Evolutionary conservation across 2,329 filamentous ascomycete genomes (phyloP), one percentile per base, ranked within the genome.

Genomic region (Blastomyces parvus): DNA sequence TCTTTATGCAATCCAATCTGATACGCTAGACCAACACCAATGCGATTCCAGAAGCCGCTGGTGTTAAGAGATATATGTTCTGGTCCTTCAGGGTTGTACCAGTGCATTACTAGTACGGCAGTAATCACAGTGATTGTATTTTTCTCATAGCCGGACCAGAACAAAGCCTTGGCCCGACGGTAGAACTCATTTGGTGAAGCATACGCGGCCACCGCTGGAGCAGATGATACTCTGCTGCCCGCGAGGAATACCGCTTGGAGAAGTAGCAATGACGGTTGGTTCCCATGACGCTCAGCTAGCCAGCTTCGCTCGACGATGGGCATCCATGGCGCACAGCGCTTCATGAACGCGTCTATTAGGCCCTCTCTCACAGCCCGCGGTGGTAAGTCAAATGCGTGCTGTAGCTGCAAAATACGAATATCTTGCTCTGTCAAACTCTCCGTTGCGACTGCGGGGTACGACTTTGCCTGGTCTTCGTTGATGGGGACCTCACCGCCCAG

Each of bases 1-100:
- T 80, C 77, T 50, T 74, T 73, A 64, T 79, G 77, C n/a, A 80
- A 68, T 3, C 78, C 77, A 62, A 79, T 71, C 62, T 79, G 77
- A 68, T 78, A 77, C 1, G 76, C 77, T 33, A 80, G 66, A 1
- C 76, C 76, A 25, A 77, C 73, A 46, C 75, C 75, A 33, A 78
- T 74, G 27, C 76, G 72, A 38, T 77, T 69, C 78, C 78, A 80
- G 64, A 80, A 79, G 13, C 75, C 74, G 62, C 77, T 79, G 0
- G 75, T 79, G 64, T 80, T 76, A 8, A 77, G 71, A 13, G 76
- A 79, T 19, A 74, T 69, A 60, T 73, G 72, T 60, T 74, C 73
- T 1, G 72, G 73, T 0, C 72, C 72, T 61, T 72, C 71, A 0
- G 72, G 72, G 60, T 73, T 74, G 61, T 71, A 74, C 72, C 72